phyloP scores from a whole-genome alignment of 1,284 basidiomycete species.

The Xerocomus subilludens region DNA sequence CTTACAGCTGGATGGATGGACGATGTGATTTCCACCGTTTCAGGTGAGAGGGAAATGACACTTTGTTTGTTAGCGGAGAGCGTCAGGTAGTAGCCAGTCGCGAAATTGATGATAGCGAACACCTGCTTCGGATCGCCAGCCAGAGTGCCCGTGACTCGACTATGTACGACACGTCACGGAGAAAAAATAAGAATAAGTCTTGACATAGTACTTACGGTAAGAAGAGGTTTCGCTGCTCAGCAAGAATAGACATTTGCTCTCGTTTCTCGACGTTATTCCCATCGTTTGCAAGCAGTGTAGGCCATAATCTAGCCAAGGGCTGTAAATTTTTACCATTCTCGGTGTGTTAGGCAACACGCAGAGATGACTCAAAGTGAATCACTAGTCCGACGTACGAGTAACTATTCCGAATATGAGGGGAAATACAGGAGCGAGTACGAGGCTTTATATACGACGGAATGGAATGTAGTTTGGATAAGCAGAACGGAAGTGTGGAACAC shows the following conservation, averaged over 20 bases:
- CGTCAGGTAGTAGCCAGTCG: constrained; percentile 28
- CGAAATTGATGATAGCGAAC: constrained; percentile 28
- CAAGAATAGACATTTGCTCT: constrained; percentile 29
- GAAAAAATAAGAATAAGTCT: too few relatives aligned
- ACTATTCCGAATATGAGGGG: too few relatives aligned
- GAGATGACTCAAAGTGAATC: too few relatives aligned
- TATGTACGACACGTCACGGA: neutral
- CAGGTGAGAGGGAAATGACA: constrained; percentile 20
- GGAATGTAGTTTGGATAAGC: too few relatives aligned
- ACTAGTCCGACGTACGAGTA: too few relatives aligned
- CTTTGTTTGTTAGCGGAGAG: constrained; percentile 15
- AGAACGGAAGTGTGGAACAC: too few relatives aligned
- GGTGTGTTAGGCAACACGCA: too few relatives aligned
- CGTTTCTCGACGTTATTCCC: constrained; percentile 35
- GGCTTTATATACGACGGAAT: too few relatives aligned
- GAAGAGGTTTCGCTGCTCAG: constrained; percentile 25
- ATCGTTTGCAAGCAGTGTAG: neutral
- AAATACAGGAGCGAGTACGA: too few relatives aligned
- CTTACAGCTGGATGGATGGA: constrained; percentile 16
- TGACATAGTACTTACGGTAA: constrained; percentile 26
- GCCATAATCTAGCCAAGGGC: constrained; percentile 23
- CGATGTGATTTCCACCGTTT: constrained; percentile 18
- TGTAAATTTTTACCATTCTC: constrained; percentile 17
- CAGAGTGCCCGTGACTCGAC: constrained; percentile 17
- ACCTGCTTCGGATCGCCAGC: neutral